Conservation (phyloP, 1,284 basidiomycete species). For the Ceratobasidium sp. region DNA sequence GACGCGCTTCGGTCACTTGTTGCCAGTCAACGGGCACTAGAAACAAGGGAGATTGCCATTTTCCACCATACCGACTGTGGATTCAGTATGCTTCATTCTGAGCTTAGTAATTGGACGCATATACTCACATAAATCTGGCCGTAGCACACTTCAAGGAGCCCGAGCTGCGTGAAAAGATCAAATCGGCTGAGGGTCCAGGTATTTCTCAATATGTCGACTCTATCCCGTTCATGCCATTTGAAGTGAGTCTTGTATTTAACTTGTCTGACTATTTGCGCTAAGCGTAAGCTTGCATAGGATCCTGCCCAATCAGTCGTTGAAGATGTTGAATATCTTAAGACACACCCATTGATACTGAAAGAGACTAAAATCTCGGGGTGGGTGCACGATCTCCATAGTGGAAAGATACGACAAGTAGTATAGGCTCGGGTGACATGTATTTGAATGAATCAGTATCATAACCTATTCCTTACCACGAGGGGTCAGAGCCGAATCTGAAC, state of each 20-base stretch:
- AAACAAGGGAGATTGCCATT: slow-evolving; percentile 75
- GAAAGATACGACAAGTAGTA: slow-evolving; percentile 47
- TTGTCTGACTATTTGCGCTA: not conserved
- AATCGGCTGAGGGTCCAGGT: slow-evolving; percentile 60
- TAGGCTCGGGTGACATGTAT: slow-evolving; percentile 1
- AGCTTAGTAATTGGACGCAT: too few species aligned
- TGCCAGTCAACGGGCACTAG: slow-evolving; percentile 76
- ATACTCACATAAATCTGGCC: too few species aligned
- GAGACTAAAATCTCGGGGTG: slow-evolving; percentile 50
- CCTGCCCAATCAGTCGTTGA: slow-evolving; percentile 38
- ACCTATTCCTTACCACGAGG: too few species aligned
- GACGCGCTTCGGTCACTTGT: slow-evolving; percentile 76
- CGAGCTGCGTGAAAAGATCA: slow-evolving; percentile 66
- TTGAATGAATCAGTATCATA: not conserved
- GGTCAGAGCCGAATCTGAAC: too few species aligned
- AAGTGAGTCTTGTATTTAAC: not conserved
- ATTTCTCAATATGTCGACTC: slow-evolving; percentile 56
- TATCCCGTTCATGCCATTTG: slow-evolving; percentile 73
- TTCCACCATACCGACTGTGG: slow-evolving; percentile 79
- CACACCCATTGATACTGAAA: slow-evolving; percentile 45
- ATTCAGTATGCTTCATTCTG: slow-evolving; percentile 64
- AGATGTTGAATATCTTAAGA: slow-evolving; percentile 50
- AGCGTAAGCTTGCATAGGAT: not conserved
- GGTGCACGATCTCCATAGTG: slow-evolving; percentile 48
- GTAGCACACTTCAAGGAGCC: slow-evolving; percentile 62